These are phyloP conservation scores for Scheffersomyces quercinus DNA, from an alignment of 1,139 yeast genomes.

Conservation along the genomic window DNA sequence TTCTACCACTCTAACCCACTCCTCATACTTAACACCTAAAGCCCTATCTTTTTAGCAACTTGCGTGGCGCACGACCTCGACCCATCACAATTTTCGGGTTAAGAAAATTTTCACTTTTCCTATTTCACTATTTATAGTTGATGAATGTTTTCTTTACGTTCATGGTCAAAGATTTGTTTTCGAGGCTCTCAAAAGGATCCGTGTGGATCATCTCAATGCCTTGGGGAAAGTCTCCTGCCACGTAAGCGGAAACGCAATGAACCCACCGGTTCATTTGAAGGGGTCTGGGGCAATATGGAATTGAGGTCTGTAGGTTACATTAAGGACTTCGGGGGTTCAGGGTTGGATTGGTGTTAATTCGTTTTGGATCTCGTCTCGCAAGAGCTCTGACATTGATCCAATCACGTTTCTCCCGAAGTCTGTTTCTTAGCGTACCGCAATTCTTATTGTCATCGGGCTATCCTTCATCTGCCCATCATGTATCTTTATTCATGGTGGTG, in stretches of 20 bases:
- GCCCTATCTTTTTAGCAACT: slow-evolving; percentile 9
- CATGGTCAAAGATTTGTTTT: slow-evolving; percentile 79
- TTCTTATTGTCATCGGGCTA: background rate
- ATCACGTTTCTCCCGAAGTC: too few relatives aligned
- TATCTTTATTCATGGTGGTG: slow-evolving; percentile 9
- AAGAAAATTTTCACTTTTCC: slow-evolving; percentile 1
- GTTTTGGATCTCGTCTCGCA: slow-evolving; percentile 16
- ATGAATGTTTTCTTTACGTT: slow-evolving; percentile 37
- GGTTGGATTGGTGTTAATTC: slow-evolving; percentile 8
- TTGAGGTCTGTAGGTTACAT: background rate
- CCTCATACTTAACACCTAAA: slow-evolving; percentile 1
- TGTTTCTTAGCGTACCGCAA: too few relatives aligned
- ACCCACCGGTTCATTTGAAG: slow-evolving; percentile 33
- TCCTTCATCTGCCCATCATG: background rate
- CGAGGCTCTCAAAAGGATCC: slow-evolving; percentile 71
- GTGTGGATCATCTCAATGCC: slow-evolving; percentile 41
- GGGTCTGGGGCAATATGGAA: too few relatives aligned
- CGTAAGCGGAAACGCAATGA: slow-evolving; percentile 62
- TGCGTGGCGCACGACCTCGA: slow-evolving; percentile 8
- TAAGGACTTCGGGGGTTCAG: background rate
- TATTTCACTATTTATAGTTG: slow-evolving; percentile 5
- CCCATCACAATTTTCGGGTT: too few relatives aligned
- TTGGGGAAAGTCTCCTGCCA: slow-evolving; percentile 98
- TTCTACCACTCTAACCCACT: too few relatives aligned
- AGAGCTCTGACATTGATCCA: slow-evolving; percentile 14